Conservation (phyloP, 2,329 filamentous ascomycete species). For the Xylariaceae sp. region DNA sequence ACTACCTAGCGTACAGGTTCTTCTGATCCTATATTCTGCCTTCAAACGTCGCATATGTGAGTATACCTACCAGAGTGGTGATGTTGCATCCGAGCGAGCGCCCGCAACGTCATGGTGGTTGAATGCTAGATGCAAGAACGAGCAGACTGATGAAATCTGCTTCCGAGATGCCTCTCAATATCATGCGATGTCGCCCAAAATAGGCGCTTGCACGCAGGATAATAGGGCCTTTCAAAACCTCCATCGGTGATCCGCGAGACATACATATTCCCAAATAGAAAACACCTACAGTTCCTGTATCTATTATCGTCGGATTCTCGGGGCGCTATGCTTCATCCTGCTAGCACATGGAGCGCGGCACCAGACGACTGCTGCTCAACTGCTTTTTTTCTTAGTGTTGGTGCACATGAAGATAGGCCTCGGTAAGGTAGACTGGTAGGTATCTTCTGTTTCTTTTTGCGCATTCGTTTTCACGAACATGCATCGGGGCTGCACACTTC, state of each 20-base stretch:
- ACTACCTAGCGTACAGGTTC: background rate
- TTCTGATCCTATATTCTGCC: background rate
- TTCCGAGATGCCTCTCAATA: background rate
- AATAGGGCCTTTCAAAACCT: background rate
- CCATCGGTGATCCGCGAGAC: conserved; percentile 19
- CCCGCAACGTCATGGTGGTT: background rate
- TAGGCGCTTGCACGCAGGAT: background rate
- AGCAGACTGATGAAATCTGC: background rate
- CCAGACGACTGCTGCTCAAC: background rate
- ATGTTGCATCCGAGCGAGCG: background rate
- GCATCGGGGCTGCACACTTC: conserved; percentile 4
- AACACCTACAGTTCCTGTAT: background rate
- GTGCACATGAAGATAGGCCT: background rate
- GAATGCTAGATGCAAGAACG: background rate
- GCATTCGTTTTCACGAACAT: background rate
- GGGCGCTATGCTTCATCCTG: background rate
- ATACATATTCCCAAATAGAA: conserved; percentile 16
- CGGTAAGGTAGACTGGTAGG: conserved; percentile 8
- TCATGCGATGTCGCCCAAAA: background rate
- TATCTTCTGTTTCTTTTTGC: conserved; percentile 3
- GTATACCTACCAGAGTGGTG: background rate
- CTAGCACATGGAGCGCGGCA: background rate
- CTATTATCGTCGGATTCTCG: conserved; percentile 2
- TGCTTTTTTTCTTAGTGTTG: background rate
- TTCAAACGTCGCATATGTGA: background rate